Evolutionary conservation across 495 filamentous ascomycete species (phyloP).

Genomic region (Corynascus novoguineensis): DNA sequence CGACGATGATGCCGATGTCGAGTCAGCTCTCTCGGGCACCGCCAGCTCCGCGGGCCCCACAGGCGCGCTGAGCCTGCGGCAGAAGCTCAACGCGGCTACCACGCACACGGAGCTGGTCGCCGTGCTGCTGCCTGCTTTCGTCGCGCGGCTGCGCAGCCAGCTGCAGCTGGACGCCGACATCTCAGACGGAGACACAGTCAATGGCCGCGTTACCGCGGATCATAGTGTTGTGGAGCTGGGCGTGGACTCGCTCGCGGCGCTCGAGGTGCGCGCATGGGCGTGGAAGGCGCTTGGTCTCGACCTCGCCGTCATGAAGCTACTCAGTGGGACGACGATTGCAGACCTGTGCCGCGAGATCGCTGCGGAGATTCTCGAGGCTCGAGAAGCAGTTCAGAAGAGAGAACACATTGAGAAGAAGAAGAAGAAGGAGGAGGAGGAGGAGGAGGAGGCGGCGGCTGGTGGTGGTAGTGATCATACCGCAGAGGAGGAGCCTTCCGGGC

Average conservation of each 20-base stretch:
- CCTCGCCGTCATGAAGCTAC: slow-evolving; percentile 49
- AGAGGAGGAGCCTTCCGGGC: no score
- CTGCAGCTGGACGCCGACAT: slow-evolving; percentile 29
- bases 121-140: slow-evolving; percentile 25
- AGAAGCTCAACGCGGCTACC: slow-evolving; percentile 19
- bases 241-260: slow-evolving; percentile 47
- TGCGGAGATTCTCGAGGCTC: slow-evolving; percentile 2
- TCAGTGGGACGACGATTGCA: slow-evolving; percentile 37
- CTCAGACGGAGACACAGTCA: no score
- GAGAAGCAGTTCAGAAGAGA: background rate
- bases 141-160: slow-evolving; percentile 24
- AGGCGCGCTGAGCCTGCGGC: slow-evolving; percentile 13
- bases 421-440: background rate
- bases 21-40: background rate
- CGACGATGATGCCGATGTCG: slow-evolving; percentile 10
- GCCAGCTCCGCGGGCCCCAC: background rate
- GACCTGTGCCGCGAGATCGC: slow-evolving; percentile 24
- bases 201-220: slow-evolving; percentile 21
- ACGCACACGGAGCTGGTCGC: slow-evolving; percentile 17
- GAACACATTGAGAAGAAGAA: background rate
- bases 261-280: slow-evolving; percentile 44
- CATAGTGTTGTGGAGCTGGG: slow-evolving; percentile 34
- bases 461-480: background rate
- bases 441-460: background rate
- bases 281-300: slow-evolving; percentile 40